Evolutionary conservation across 2,329 filamentous ascomycete genomes (phyloP), one percentile per base, ranked within the genome.

Genomic region (Stagonosporopsis tanaceti): DNA sequence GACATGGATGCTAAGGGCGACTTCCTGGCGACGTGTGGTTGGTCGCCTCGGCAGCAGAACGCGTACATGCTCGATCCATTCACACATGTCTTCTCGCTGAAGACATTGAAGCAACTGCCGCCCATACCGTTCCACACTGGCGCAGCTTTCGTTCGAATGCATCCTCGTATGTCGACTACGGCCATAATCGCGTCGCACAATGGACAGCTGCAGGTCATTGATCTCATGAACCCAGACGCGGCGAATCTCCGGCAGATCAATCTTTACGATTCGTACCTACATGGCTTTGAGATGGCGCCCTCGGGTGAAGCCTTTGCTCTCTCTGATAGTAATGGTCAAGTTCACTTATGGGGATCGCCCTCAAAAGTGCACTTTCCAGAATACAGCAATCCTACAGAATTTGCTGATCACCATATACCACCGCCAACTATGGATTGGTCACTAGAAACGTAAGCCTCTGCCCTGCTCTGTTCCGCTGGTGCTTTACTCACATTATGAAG

Each of bases 1-100:
- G 94, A 98, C 75, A 97, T 99, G 91, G 95, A 99, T 79, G 92
- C 93, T 8, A 91, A 95, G 72, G 92, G 95, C 70, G 94, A 98
- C 75, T 95, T 95, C 65, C 87, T 99, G 51, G 90, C 98, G 22
- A 98, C 95, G 4, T 99, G 95, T 75, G 95, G 95, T 34, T 96
- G 92, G 77, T 96, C 94, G 1, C 85, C 92, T 24, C 87, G 94
- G 64, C 92, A 93, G 69, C 83, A 91, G 64, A 87, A 89, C 34
- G 87, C 87, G 38, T 90, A 91, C 62, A 93, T 96, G 80, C 86
- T 96, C 32, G 95, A 99, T 71, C 92, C 93, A 0, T 88, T 98
- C 57, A 92, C 97, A 57, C 96, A 97, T 67, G 93, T 98, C 32
- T 98, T 96, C 71, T 94, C 98, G 71, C 83, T 99, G 44, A 97